These are phyloP conservation scores for Pugionium cornutum DNA, from an alignment of 345 rosid genomes.

Conservation along the genomic window DNA sequence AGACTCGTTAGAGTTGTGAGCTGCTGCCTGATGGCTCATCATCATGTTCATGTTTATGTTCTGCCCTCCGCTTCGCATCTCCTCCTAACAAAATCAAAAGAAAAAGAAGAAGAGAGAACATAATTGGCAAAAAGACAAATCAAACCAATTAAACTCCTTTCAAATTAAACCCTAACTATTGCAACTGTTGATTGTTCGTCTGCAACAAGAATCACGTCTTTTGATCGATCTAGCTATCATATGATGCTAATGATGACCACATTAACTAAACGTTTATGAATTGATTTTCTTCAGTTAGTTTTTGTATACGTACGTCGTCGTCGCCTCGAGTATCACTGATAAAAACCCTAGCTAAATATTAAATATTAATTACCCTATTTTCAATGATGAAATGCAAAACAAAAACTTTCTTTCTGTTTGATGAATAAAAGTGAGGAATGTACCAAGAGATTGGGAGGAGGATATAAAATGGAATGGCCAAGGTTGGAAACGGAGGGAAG, in stretches of 20 bases:
- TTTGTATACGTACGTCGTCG: neutral
- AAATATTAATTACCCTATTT: neutral
- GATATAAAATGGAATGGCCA: slow-evolving; percentile 63
- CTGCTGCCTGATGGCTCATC: slow-evolving; percentile 50
- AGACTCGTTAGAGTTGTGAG: slow-evolving; percentile 49
- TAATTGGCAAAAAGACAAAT: neutral
- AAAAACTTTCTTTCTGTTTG: neutral
- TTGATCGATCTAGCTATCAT: neutral
- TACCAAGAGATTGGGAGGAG: slow-evolving; percentile 43
- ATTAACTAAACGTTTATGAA: slow-evolving; percentile 1
- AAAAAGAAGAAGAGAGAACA: neutral
- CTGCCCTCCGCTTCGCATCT: slow-evolving; percentile 62
- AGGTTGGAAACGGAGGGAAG: slow-evolving; percentile 71
- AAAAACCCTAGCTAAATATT: no score
- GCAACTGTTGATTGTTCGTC: neutral
- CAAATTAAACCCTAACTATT: slow-evolving; percentile 20
- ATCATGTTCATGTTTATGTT: slow-evolving; percentile 56
- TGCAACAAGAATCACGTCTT: neutral
- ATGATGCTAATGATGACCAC: neutral
- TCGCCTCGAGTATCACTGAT: neutral
- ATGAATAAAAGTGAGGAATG: neutral
- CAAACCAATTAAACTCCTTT: neutral
- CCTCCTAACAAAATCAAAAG: slow-evolving; percentile 54
- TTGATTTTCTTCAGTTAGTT: neutral
- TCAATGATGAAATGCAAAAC: neutral